Conservation (phyloP, 106 monocot species). For the Allium fistulosum region DNA sequence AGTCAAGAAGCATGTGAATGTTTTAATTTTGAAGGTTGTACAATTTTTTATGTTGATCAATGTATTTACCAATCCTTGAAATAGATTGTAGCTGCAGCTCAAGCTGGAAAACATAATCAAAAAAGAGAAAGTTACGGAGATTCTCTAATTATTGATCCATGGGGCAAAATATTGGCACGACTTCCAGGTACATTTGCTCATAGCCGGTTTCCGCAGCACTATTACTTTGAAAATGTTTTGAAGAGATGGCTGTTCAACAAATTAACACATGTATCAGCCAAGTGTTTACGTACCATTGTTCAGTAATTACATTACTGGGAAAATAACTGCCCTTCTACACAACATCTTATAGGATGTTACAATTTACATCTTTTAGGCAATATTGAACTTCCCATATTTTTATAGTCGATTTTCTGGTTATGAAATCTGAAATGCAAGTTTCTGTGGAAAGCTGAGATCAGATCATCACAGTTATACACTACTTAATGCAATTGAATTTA, state of each 20-base stretch:
- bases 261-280: background rate
- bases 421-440: too few relatives aligned
- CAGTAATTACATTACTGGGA: background rate
- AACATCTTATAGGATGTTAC: background rate
- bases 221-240: background rate
- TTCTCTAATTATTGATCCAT: slow-evolving; percentile 87
- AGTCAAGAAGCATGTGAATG: background rate
- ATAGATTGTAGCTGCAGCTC: slow-evolving; percentile 85
- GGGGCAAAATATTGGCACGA: slow-evolving; percentile 74
- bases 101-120: slow-evolving; percentile 80
- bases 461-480: too few relatives aligned
- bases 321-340: background rate
- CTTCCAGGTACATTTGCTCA: slow-evolving; percentile 50
- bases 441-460: too few relatives aligned
- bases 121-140: slow-evolving; percentile 94
- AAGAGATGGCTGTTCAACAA: background rate
- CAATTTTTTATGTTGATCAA: too few relatives aligned
- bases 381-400: background rate
- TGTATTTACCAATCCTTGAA: background rate
- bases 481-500: too few relatives aligned
- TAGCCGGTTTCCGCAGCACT: background rate
- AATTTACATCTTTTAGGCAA: background rate
- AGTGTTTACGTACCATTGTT: background rate
- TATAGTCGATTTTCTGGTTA: background rate
- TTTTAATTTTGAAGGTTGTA: background rate